Evolutionary conservation across 306 rosid species (phyloP).

Genomic region (Quercus engelmannii): DNA sequence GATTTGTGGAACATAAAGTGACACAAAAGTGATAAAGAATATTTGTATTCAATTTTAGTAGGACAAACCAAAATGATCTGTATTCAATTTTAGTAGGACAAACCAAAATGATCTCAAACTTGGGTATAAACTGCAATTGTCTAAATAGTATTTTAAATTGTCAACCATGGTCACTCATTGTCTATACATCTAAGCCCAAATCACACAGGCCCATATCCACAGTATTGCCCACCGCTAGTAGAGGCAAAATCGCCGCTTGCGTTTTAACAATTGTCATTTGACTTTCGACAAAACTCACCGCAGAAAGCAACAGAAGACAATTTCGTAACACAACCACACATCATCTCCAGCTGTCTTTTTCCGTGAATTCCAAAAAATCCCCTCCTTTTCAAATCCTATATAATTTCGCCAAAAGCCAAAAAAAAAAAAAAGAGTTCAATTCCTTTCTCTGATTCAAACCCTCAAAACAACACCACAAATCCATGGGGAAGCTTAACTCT

Average conservation of each 20-base stretch:
- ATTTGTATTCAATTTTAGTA: too few relatives aligned
- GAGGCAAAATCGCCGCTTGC: too few relatives aligned
- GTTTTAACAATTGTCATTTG: background rate
- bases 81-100: too few relatives aligned
- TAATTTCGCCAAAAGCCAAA: background rate
- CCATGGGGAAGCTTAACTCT: constrained; percentile 32
- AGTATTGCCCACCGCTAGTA: too few relatives aligned
- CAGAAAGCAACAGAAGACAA: background rate
- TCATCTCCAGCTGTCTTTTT: background rate
- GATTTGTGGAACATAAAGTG: too few relatives aligned
- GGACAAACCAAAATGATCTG: too few relatives aligned
- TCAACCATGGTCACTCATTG: too few relatives aligned
- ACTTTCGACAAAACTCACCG: background rate
- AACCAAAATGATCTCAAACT: too few relatives aligned
- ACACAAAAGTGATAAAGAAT: too few relatives aligned
- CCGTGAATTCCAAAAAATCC: background rate
- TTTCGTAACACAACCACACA: background rate
- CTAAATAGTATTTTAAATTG: too few relatives aligned
- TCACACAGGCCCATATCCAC: background rate
- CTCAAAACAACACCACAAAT: background rate
- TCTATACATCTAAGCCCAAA: background rate
- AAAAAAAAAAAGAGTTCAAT: background rate
- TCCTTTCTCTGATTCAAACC: too few relatives aligned
- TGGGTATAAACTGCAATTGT: too few relatives aligned
- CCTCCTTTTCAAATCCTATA: background rate